Conservation (phyloP, 371 early-diverging fungal species). For the Mucor mucedo region DNA sequence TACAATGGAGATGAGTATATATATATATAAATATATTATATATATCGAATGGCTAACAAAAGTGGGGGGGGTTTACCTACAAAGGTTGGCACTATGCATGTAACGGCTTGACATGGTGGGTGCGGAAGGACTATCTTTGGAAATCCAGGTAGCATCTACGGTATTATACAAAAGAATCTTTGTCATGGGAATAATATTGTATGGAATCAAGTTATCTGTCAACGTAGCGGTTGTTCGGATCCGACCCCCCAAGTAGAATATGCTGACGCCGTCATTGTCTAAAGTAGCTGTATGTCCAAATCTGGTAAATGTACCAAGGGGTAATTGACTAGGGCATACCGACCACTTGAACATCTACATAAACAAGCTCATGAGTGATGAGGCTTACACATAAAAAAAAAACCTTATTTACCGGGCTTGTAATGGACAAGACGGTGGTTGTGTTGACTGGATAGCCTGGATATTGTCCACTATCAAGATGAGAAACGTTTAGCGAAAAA, state of each 20-base stretch:
- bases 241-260: constrained; percentile 26
- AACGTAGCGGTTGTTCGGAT: background rate
- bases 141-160: constrained; percentile 9
- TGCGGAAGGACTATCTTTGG: constrained; percentile 7
- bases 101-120: constrained; percentile 15
- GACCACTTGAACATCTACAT: constrained; percentile 12
- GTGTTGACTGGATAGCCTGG: constrained; percentile 16
- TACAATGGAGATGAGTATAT: too few species aligned
- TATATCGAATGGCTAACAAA: too few species aligned
- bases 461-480: constrained; percentile 10
- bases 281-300: constrained; percentile 28
- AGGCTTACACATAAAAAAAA: too few species aligned
- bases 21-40: too few species aligned
- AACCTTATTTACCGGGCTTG: background rate
- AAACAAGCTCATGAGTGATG: too few species aligned
- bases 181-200: constrained; percentile 10
- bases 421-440: constrained; percentile 12
- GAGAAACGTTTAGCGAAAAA: background rate
- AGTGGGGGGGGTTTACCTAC: constrained; percentile 7
- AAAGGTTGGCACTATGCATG: constrained; percentile 21
- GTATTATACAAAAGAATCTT: constrained; percentile 22
- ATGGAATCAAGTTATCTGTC: background rate
- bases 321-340: constrained; percentile 12
- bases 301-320: constrained; percentile 6
- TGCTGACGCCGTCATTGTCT: constrained; percentile 10